These are phyloP conservation scores for Magnolia officinalis DNA, from an alignment of 164 flowering plant genomes.

Conservation along the genomic window DNA sequence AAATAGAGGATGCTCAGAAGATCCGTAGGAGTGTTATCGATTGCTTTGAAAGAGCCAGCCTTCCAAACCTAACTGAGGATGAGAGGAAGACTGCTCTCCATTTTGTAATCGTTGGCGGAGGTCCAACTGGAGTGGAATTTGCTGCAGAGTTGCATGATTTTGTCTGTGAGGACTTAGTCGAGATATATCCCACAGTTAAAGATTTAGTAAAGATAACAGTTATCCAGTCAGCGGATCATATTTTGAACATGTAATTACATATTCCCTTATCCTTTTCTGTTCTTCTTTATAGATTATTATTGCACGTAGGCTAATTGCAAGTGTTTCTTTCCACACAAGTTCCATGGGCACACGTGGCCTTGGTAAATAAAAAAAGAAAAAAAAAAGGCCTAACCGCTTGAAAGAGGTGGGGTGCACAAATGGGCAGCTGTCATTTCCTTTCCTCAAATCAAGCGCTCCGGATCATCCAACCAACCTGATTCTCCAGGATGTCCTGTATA, in stretches of 20 bases:
- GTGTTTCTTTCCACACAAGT: background rate
- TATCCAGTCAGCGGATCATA: constrained; percentile 75
- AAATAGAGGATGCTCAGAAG: constrained; percentile 82
- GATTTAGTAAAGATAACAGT: constrained; percentile 68
- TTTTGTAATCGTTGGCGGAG: constrained; percentile 96
- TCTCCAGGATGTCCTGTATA: background rate
- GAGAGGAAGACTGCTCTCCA: constrained; percentile 70
- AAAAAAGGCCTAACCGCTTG: background rate
- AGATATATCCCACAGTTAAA: constrained; percentile 60
- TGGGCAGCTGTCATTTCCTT: no score
- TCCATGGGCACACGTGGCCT: background rate
- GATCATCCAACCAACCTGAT: background rate
- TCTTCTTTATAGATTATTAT: background rate
- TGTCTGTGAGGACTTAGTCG: constrained; percentile 64
- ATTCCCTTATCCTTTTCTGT: background rate
- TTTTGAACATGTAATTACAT: constrained; percentile 63
- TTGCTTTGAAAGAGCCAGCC: constrained; percentile 79
- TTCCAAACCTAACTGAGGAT: constrained; percentile 71
- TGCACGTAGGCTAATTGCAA: background rate
- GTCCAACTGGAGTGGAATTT: constrained; percentile 98
- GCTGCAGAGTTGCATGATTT: constrained; percentile 95
- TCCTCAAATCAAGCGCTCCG: no score
- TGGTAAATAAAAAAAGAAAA: background rate
- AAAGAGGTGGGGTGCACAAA: background rate
- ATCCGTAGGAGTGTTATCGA: constrained; percentile 72